Evolutionary conservation across 306 rosid species (phyloP).

Genomic region (Potentilla sterilis): DNA sequence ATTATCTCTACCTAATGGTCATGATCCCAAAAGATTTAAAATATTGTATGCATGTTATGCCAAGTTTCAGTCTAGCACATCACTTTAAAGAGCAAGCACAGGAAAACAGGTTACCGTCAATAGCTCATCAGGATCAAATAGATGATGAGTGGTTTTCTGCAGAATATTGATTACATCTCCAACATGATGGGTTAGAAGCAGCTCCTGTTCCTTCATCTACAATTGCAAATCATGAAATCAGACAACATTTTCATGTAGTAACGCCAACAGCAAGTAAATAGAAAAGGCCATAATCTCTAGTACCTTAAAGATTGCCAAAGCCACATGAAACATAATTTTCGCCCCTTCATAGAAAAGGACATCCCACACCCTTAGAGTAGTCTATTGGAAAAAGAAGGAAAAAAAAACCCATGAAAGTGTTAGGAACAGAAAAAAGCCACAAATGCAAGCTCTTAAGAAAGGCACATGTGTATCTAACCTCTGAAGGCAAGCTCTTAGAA

Average conservation of each 20-base stretch:
- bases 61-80: background rate
- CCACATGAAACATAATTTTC: conserved; percentile 82
- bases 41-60: background rate
- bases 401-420: conserved; percentile 23
- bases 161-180: conserved; percentile 85
- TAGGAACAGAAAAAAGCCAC: conserved; percentile 13
- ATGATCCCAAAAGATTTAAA: conserved; percentile 1
- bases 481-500: conserved; percentile 92
- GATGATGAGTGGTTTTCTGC: conserved; percentile 83
- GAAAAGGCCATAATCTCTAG: conserved; percentile 10
- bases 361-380: conserved; percentile 96
- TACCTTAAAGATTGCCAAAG: conserved; percentile 96
- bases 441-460: background rate
- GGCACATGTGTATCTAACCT: conserved; percentile 47
- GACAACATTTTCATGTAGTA: background rate
- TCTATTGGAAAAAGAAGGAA: conserved; percentile 41
- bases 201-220: conserved; percentile 95
- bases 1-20: background rate
- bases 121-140: conserved; percentile 93
- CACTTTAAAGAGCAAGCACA: background rate
- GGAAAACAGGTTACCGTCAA: conserved; percentile 51
- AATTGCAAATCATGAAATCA: conserved; percentile 31
- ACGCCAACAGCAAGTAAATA: background rate
- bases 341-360: conserved; percentile 96
- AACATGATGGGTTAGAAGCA: conserved; percentile 74